Conservation (phyloP, 2,329 filamentous ascomycete species). For the Fusarium duplospermum region DNA sequence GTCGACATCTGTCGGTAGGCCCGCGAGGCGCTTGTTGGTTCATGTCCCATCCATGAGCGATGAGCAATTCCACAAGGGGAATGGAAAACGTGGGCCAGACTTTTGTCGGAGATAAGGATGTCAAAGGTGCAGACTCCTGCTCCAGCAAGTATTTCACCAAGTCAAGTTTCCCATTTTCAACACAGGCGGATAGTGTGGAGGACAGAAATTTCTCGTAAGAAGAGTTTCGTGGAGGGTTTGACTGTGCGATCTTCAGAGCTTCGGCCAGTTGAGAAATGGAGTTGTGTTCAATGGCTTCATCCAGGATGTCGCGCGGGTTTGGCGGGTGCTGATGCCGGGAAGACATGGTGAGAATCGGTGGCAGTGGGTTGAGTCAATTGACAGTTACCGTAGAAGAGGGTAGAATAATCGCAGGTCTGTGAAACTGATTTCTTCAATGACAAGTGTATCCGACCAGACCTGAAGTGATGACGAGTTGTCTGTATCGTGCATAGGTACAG, state of each 20-base stretch:
- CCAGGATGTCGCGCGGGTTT: neutral
- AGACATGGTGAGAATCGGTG: neutral
- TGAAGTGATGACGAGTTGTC: neutral
- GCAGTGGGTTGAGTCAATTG: neutral
- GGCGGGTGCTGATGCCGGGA: neutral
- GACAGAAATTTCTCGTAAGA: neutral
- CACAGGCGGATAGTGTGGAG: neutral
- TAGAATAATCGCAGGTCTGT: neutral
- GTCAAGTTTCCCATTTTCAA: neutral
- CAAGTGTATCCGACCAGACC: neutral
- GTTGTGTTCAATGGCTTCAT: neutral
- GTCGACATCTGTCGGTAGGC: neutral
- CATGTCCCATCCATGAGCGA: slow-evolving; percentile 17
- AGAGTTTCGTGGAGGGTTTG: neutral
- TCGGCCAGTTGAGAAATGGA: neutral
- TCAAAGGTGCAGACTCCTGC: neutral
- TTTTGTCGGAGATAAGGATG: neutral
- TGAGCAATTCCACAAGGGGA: slow-evolving; percentile 8
- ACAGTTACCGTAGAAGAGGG: neutral
- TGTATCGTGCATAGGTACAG: neutral
- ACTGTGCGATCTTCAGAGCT: neutral
- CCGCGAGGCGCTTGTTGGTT: neutral
- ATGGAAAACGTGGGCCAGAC: slow-evolving; percentile 6
- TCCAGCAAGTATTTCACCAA: neutral
- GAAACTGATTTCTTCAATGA: neutral